phyloP scores from a whole-genome alignment of 2,329 filamentous ascomycete genomes.

The Aspergillus ochraceus region DNA sequence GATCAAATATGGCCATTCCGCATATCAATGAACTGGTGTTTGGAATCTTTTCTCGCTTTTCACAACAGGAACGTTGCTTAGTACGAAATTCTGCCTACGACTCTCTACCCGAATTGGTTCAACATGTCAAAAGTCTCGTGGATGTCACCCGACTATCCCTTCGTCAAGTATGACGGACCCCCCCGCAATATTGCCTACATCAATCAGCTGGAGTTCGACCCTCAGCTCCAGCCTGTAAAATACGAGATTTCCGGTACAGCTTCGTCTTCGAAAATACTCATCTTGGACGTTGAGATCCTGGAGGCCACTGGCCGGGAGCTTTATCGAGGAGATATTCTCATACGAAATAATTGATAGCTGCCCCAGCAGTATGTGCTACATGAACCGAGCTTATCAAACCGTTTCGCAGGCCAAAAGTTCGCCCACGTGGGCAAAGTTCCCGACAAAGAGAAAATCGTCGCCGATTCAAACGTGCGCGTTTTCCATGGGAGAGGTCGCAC shows the following conservation, averaged over 20 bases:
- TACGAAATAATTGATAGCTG: background rate
- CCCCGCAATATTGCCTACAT: constrained; percentile 27
- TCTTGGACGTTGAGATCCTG: constrained; percentile 13
- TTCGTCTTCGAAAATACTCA: constrained; percentile 5
- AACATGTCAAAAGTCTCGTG: too few relatives aligned
- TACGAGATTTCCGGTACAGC: constrained; percentile 37
- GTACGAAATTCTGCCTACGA: too few relatives aligned
- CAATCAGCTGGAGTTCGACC: constrained; percentile 32
- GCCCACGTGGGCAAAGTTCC: constrained; percentile 34
- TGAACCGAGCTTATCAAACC: too few relatives aligned
- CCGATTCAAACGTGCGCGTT: constrained; percentile 35
- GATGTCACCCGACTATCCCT: too few relatives aligned
- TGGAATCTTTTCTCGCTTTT: too few relatives aligned
- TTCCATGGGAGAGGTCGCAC: constrained; percentile 46
- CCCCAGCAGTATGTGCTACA: background rate
- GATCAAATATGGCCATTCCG: too few relatives aligned
- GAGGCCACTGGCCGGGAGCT: background rate
- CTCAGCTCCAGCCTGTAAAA: constrained; percentile 32
- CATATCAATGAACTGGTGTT: too few relatives aligned
- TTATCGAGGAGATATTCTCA: constrained; percentile 15
- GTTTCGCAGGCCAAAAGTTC: background rate
- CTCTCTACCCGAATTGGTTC: too few relatives aligned
- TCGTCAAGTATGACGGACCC: constrained; percentile 19
- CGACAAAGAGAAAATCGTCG: constrained; percentile 26
- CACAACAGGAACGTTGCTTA: too few relatives aligned